Evolutionary conservation across 169 alveolate genomes (phyloP).

Genomic region (Babesia microti): DNA sequence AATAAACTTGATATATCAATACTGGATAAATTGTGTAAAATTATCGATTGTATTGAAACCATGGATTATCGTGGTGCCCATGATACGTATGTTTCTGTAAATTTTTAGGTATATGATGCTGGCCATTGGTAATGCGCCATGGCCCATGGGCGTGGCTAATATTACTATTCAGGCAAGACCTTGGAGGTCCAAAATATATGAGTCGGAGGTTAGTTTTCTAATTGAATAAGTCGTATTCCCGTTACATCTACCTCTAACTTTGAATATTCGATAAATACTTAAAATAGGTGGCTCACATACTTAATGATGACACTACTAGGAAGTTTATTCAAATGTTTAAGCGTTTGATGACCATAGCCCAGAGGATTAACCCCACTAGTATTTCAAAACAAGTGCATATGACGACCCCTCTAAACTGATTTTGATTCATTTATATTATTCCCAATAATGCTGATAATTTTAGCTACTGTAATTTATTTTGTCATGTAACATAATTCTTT

Average conservation of each 20-base stretch:
- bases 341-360: slow-evolving; percentile 45
- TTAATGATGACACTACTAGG: slow-evolving; percentile 84
- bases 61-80: slow-evolving; percentile 22
- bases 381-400: slow-evolving; percentile 21
- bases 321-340: slow-evolving; percentile 78
- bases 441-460: no score
- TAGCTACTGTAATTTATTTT: no score
- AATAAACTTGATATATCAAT: slow-evolving; percentile 24
- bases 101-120: slow-evolving; percentile 67
- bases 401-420: no score
- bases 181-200: slow-evolving; percentile 77
- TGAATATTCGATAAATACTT: background rate
- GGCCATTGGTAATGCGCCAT: slow-evolving; percentile 90
- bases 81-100: slow-evolving; percentile 46
- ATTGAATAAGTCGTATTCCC: slow-evolving; percentile 1
- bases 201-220: slow-evolving; percentile 70
- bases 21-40: slow-evolving; percentile 12
- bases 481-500: no score
- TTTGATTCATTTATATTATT: no score
- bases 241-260: background rate
- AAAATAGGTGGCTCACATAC: slow-evolving; percentile 65
- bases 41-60: slow-evolving; percentile 13
- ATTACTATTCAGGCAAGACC: slow-evolving; percentile 90
- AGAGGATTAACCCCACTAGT: slow-evolving; percentile 4
- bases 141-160: slow-evolving; percentile 92